Percentiles rank a stretch among this genome's conserved stretches.
Evolutionary conservation across 2,329 filamentous ascomycete species (phyloP).

Genomic region (Colletotrichum truncatum): DNA sequence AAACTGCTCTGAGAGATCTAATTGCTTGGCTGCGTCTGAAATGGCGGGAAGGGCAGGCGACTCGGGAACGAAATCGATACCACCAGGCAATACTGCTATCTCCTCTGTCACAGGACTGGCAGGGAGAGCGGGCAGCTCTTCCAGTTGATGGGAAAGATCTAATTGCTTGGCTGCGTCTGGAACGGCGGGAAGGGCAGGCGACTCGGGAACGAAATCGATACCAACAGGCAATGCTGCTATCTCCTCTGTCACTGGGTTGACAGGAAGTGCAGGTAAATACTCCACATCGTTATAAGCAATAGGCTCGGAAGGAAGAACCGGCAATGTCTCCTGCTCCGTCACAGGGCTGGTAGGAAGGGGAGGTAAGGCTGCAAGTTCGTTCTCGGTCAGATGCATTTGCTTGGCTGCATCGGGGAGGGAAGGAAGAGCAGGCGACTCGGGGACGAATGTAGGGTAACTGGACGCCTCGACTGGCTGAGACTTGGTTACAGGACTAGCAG

Average conservation of each 20-base stretch:
- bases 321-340: neutral
- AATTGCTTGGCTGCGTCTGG: neutral
- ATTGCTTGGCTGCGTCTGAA: neutral
- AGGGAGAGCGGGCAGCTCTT: constrained; percentile 11
- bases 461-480: neutral
- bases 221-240: neutral
- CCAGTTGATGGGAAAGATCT: neutral
- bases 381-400: neutral
- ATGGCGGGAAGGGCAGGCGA: neutral
- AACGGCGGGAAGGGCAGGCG: neutral
- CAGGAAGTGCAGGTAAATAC: neutral
- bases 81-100: neutral
- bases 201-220: neutral
- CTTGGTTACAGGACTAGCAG: constrained; percentile 6
- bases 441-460: neutral
- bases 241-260: neutral
- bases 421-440: constrained; percentile 12
- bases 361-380: neutral
- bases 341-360: constrained; percentile 10
- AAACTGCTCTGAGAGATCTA: neutral
- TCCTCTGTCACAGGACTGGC: neutral
- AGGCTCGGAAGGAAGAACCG: neutral
- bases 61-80: neutral
- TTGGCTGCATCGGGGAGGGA: neutral
- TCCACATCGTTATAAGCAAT: neutral